Evolutionary conservation across 768 basidiomycete genomes (phyloP), one percentile per base, ranked within the genome.

Genomic region (Suillus clintonianus): DNA sequence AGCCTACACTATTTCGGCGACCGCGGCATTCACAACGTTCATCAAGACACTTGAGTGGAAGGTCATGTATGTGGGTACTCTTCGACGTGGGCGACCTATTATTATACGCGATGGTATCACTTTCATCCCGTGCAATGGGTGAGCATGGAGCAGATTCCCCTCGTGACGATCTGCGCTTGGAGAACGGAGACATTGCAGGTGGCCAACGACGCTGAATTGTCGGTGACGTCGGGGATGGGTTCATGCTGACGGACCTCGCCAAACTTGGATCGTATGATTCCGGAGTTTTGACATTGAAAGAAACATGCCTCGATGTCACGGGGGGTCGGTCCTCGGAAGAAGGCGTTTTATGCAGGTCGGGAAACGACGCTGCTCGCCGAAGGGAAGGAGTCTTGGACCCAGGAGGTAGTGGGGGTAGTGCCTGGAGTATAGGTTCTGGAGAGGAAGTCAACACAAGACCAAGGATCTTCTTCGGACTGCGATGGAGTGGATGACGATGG

Each of bases 291-390:
- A 62, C 42, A 41, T 66, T 54, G 7, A 68, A 68, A 6, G 69
- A 71, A 56, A 69, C 71, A 47, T 65, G 69, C 39, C 65, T 71
- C 2, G 65, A 41, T n/a, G 62, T 66, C 59, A 61, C 36, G 61
- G 8, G 60, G 47, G 17, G 60, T 39, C 45, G 59, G 7, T 43
- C 36, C 15, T 58, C 22, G n/a, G 27, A 32, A 30, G 54, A 27
- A 43, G 37, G 30, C 1, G 62, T n/a, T 19, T n/a, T 57, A 17
- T 64, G 56, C 37, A 63, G 51, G 32, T 43, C 30, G 36, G 57
- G 65, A 37, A 41, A 67, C 19, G 47, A 70, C 6, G 59, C 62
- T 32, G 24, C 36, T 32, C 47, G 60, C 41, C 50, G 47, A 2
- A 24, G 72, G 62, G 53, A 61, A 47, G 67, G 37, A 10, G 36